These are phyloP conservation scores for Luvunga scandens DNA, from an alignment of 345 rosid genomes.

Conservation along the genomic window DNA sequence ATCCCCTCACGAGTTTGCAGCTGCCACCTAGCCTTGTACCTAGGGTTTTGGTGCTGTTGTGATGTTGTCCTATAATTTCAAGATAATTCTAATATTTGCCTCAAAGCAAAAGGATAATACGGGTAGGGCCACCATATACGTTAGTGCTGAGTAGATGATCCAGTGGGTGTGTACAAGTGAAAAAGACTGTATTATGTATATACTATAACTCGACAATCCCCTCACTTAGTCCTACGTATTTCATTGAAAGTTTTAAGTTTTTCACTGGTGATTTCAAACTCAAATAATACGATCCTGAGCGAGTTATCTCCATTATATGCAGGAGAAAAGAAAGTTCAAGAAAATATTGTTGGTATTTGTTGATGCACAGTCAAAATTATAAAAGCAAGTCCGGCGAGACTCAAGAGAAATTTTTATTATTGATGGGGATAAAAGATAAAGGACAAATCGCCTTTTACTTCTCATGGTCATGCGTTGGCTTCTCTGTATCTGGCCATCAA, in stretches of 20 bases:
- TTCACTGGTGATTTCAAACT: no score
- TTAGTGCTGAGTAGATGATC: no score
- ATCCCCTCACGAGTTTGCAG: not conserved
- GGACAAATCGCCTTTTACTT: not conserved
- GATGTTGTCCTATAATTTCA: not conserved
- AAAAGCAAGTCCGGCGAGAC: not conserved
- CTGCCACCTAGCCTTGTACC: constrained; percentile 14
- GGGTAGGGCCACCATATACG: no score
- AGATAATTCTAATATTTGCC: not conserved
- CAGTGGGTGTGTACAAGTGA: no score
- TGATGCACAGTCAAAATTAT: no score
- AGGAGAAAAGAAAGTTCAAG: not conserved
- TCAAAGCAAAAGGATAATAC: no score
- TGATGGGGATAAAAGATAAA: not conserved
- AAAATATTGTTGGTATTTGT: not conserved
- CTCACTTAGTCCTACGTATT: no score
- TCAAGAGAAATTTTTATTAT: not conserved
- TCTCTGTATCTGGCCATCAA: constrained; percentile 13
- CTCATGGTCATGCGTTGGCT: not conserved
- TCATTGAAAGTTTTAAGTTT: no score
- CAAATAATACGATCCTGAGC: no score
- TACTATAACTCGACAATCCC: no score
- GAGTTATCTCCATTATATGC: no score
- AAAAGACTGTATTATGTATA: no score
- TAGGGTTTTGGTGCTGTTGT: not conserved